Conservation (phyloP, 441 rosid genomes). For the Omphalea diandra region DNA sequence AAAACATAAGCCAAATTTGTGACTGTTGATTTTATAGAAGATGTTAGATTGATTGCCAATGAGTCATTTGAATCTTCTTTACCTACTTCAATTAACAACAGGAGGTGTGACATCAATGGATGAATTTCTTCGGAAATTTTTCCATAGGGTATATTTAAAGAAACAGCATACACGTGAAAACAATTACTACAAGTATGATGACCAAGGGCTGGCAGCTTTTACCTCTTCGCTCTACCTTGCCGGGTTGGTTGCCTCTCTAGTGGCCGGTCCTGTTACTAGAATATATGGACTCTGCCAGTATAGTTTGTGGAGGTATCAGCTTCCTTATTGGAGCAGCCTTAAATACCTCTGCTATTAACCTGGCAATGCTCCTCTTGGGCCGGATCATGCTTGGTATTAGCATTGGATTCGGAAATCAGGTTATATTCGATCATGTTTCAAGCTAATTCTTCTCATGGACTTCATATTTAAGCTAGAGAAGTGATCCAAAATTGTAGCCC, state of each 20-base stretch:
- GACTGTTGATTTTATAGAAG: too few relatives aligned
- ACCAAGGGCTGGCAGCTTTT: constrained; percentile 78
- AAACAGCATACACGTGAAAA: constrained; percentile 74
- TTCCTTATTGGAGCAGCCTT: constrained; percentile 69
- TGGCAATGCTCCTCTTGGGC: constrained; percentile 79
- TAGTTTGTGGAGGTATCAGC: constrained; percentile 77
- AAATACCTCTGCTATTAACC: constrained; percentile 64
- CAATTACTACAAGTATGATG: constrained; percentile 87
- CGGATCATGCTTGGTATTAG: constrained; percentile 88
- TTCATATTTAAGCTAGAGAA: background rate
- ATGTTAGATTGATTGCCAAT: background rate
- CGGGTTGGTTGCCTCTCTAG: constrained; percentile 73
- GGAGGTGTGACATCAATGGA: constrained; percentile 94
- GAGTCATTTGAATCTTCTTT: background rate
- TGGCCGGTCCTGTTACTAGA: constrained; percentile 78
- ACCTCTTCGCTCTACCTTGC: constrained; percentile 93
- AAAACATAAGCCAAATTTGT: background rate
- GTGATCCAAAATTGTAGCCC: background rate
- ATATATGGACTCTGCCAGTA: constrained; percentile 70
- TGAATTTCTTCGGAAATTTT: constrained; percentile 71
- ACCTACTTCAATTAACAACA: constrained; percentile 27
- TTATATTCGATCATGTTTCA: constrained; percentile 16
- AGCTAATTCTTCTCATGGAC: constrained; percentile 1
- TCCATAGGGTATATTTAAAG: constrained; percentile 55
- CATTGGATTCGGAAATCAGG: constrained; percentile 98